phyloP scores from a whole-genome alignment of 305 asterid genomes.

The Fraxinus albicans region DNA sequence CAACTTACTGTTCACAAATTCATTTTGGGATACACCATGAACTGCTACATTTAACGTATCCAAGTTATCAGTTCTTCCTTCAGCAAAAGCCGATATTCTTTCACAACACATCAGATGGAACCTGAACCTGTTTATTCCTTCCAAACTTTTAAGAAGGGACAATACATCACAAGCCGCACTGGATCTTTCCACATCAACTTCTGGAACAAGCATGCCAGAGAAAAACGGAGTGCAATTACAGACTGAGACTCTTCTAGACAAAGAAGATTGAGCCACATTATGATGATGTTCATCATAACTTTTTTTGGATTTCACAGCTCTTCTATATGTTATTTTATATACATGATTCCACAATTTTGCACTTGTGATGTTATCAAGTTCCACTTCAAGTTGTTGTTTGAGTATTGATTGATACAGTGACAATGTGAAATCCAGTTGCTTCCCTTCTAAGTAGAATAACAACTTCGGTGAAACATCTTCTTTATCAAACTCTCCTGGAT shows the following conservation, averaged over 20 bases:
- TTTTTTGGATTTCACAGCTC: constrained; percentile 31
- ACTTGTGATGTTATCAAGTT: constrained; percentile 38
- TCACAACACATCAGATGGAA: constrained; percentile 60
- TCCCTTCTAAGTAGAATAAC: constrained; percentile 66
- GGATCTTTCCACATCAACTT: constrained; percentile 42
- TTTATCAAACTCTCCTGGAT: constrained; percentile 35
- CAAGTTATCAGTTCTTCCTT: constrained; percentile 50
- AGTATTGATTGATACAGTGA: constrained; percentile 76
- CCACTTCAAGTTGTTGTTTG: constrained; percentile 49
- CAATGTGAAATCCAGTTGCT: constrained; percentile 50
- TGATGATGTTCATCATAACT: constrained; percentile 25
- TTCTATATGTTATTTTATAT: constrained; percentile 62
- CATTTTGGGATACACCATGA: constrained; percentile 52
- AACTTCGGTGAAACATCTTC: constrained; percentile 50
- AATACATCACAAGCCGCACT: constrained; percentile 64
- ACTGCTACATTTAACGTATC: constrained; percentile 40
- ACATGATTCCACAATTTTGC: constrained; percentile 67
- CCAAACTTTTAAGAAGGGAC: constrained; percentile 74
- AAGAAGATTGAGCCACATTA: constrained; percentile 38
- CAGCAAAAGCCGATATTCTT: constrained; percentile 51
- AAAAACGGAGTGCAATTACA: constrained; percentile 36
- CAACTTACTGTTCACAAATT: constrained; percentile 74
- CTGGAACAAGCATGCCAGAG: constrained; percentile 47
- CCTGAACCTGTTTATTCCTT: constrained; percentile 69
- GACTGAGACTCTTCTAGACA: constrained; percentile 31